Evolutionary conservation across 78 protist genomes (phyloP), one percentile per base, ranked within the genome.

Genomic region (Dictyostelium capitatum): DNA sequence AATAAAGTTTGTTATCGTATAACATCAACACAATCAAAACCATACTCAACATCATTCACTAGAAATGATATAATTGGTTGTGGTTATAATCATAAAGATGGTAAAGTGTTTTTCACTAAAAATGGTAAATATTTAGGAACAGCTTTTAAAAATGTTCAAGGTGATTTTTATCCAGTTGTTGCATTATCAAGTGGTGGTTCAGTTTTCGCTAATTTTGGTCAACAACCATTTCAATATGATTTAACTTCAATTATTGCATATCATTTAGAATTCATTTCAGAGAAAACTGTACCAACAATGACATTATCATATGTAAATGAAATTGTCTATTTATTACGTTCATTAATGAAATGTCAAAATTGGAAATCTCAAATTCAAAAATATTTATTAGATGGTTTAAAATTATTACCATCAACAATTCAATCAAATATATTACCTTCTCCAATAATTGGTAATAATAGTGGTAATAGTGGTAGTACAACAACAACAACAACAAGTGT

Each of bases 51-150:
- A 7, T 4, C 83, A 64, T 94, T 80, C 57, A 30, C 87, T 9
- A 56, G 85, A 41, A 75, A 79, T 51, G 96, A 94, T 89, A 46
- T 94, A 2, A 30, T 94, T 64, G 96, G 96, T 10, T 94, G 96
- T 74, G 93, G 93, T 1, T 83, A 73, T 89, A 80, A 94, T 25
- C 70, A 67, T 19, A 80, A 77, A 46, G 89, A 89, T 41, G 96
- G 96, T 9, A 89, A 80, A 17, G 54, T 94, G 3, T 94, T 82
- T 57, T 94, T 80, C 41, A 94, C 96, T 30, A 87, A 89, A 62
- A 89, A 89, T 47, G 96, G 96, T 17, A 87, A 87, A 51, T 87
- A 94, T 47, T 59, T 94, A 25, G 94, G 94, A 12, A 74, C 89
- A 8, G 96, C 96, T 14, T 83, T 82, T 51, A 94, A 89, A 47